Evolutionary conservation across 768 basidiomycete species (phyloP).

Genomic region (Psilocybe tampanensis): DNA sequence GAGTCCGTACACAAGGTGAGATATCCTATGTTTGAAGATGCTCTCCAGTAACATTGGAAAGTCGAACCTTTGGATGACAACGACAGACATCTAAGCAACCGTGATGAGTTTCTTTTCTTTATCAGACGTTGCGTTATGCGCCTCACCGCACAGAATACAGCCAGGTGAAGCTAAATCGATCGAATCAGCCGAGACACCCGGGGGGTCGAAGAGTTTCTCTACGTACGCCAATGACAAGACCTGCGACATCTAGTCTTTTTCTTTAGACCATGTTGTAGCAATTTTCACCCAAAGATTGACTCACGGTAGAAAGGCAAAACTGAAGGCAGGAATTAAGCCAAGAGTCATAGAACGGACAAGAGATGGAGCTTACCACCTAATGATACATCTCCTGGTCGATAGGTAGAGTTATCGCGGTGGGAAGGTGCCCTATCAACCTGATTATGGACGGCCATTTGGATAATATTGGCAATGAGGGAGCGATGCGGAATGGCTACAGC

Average conservation of each 20-base stretch:
- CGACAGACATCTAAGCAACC: constrained; percentile 49
- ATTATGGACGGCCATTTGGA: constrained; percentile 51
- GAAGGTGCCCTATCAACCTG: constrained; percentile 24
- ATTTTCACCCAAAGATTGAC: constrained; percentile 21
- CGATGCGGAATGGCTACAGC: constrained; percentile 57
- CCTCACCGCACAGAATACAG: constrained; percentile 53
- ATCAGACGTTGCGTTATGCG: background rate
- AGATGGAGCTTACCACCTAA: constrained; percentile 31
- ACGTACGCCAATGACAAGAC: constrained; percentile 56
- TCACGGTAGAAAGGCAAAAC: constrained; percentile 46
- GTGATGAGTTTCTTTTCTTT: background rate
- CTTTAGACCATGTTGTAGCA: background rate
- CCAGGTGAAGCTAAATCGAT: constrained; percentile 49
- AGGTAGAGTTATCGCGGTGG: constrained; percentile 31
- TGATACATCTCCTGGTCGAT: constrained; percentile 52
- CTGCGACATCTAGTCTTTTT: constrained; percentile 33
- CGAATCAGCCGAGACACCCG: constrained; percentile 14
- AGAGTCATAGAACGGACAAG: background rate
- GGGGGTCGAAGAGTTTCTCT: background rate
- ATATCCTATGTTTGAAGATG: constrained; percentile 46
- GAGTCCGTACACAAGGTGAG: constrained; percentile 46
- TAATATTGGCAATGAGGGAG: constrained; percentile 55
- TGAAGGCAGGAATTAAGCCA: constrained; percentile 17
- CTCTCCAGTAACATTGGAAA: constrained; percentile 46
- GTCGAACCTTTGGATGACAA: constrained; percentile 48